Evolutionary conservation across 2,329 filamentous ascomycete genomes (phyloP), one percentile per base, ranked within the genome.

Genomic region (Colletotrichum sp.): DNA sequence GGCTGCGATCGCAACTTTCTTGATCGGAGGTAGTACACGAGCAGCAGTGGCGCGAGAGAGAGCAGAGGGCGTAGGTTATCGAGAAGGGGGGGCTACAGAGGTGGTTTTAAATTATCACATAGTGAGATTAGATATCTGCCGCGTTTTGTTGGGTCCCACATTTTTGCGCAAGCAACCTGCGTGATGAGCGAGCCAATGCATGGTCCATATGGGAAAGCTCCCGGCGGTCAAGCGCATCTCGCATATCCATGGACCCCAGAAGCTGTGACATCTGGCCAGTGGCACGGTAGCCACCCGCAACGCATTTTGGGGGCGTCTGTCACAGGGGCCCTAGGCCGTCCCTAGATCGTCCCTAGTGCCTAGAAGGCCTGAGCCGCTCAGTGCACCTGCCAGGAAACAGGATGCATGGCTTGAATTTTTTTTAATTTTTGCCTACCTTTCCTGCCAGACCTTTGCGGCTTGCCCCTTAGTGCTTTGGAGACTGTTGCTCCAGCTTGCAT

Each of bases 31-130:
- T 58, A 68, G 34, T 8, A 58, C 62, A 48, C 62, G 30, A 62
- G 30, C 21, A 66, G 15, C 64, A 73, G 58, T 73, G 48, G 70
- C 70, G 62, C 73, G 43, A 67, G 38, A 48, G 28, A 32, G 64
- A 76, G 43, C 32, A 34, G 48, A 64, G 36, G 43, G 28, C 61
- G 43, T 21, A 21, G 43, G 43, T 21, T 52, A 58, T 36, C 32
- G 28, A 73, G 73, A 62, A 75, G 38, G 73, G 72, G 71, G 70
- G 56, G 48, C 43, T n/a, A 21, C 34, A 48, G 32, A 55, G 24
- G 70, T 69, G 65, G 73, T 73, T 76, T 76, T 76, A 76, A 73
- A 76, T 76, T 69, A 75, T 66, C 68, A 52, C 60, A 66, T 71
- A 66, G 64, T 73, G 73, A 76, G 70, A 76, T 76, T 73, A 69